Base-by-base conservation (phyloP, 108 stramenopile species). In the Chaetoceros muelleri region DNA sequence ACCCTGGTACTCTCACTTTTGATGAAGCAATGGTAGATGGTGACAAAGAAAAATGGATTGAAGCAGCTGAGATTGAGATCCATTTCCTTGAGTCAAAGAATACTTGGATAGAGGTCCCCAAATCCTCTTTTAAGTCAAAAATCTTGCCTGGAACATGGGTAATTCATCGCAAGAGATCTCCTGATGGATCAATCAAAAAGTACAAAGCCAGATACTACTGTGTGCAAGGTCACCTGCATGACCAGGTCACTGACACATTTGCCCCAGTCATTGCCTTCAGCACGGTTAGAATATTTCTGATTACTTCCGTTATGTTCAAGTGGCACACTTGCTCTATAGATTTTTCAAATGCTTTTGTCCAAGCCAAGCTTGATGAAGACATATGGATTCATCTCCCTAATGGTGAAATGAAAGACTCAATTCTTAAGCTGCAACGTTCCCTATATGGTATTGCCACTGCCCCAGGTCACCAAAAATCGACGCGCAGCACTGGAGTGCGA, bases 231-330 rank as follows among this genome's bases (percentile, higher is more conserved):
- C 30, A 52, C 2, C 3, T 19, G 2, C 19, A 27, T 8, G 10
- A 5, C 18, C 10, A 62, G 2, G 24, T n/a, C 19, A 52, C 34
- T 25, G 58, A 64, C 22, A 81, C 70, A 10, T 81, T 48, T 52
- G 55, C 80, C n/a, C 75, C 80, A 0, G 80, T 81, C 0, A 67
- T 81, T 0, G 50, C 57, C 2, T 75, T 73, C 71, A 60, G 52
- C 30, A 73, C 71, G 0, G 53, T 73, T 52, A 53, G 73, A 3
- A 7, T 65, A 0, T 24, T 71, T 0, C 23, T 74, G 45, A 55
- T 48, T 2, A 3, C 68, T 5, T 28, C 70, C 44, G 16, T 60
- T 0, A 59, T 48, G 0, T 34, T 66, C 23, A 25, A 25, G 22
- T 53, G 18, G 24, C 24, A 28, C 19, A 59, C 58, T 10, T 28